phyloP scores from a whole-genome alignment of 345 rosid genomes.

The Mercurialis annua region DNA sequence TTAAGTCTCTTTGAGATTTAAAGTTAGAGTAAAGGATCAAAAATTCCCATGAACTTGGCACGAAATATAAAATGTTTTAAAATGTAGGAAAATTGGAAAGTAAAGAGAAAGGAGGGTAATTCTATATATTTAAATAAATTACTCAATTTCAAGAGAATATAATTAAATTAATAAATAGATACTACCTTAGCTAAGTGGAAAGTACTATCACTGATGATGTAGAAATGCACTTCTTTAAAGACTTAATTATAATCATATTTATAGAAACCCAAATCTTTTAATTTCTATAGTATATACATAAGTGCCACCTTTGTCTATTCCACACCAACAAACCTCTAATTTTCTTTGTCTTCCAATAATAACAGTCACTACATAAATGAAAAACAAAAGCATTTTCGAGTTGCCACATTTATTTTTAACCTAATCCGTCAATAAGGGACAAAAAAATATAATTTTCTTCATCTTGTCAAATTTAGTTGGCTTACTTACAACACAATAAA shows the following conservation, averaged over 20 bases:
- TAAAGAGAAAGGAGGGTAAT: too few relatives aligned
- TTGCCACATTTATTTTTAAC: conserved; percentile 5
- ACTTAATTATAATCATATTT: conserved; percentile 1
- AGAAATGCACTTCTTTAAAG: conserved; percentile 6
- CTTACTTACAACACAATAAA: not conserved
- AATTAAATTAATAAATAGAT: not conserved
- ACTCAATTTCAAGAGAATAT: too few relatives aligned
- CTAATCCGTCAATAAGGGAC: not conserved
- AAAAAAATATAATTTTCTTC: not conserved
- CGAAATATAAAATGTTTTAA: too few relatives aligned
- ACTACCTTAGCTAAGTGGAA: not conserved
- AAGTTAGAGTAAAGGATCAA: too few relatives aligned
- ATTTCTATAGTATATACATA: too few relatives aligned
- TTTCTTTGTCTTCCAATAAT: not conserved
- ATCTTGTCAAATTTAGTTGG: conserved; percentile 10
- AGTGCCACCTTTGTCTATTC: not conserved
- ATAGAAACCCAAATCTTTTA: not conserved
- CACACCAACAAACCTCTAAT: not conserved
- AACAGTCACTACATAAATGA: not conserved
- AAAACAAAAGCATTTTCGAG: conserved; percentile 8
- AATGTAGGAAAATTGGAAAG: too few relatives aligned
- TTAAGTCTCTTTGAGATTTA: too few relatives aligned
- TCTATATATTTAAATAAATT: too few relatives aligned
- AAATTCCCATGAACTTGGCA: too few relatives aligned
- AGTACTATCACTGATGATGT: conserved; percentile 3